Evolutionary conservation across 352 stramenopile genomes (phyloP).

Genomic region (Poterioochromonas sp.): DNA sequence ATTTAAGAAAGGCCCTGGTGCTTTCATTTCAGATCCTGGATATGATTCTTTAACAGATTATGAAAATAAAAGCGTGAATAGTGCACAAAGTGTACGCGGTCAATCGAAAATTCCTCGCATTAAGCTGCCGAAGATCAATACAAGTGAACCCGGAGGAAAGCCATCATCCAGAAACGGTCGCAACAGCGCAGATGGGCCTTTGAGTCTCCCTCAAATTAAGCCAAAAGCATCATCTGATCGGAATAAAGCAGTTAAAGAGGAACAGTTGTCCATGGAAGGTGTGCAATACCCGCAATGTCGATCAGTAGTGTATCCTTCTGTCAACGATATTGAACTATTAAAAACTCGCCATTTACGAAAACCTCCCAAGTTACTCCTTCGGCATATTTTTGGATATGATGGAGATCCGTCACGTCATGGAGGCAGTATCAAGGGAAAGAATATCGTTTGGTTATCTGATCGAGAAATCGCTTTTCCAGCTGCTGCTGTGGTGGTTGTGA

Average conservation of each 20-base stretch:
- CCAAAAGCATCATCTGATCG: neutral
- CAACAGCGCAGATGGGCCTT: neutral
- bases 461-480: slow-evolving; percentile 67
- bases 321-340: neutral
- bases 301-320: slow-evolving; percentile 11
- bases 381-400: slow-evolving; percentile 68
- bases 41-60: neutral
- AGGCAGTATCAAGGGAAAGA: slow-evolving; percentile 57
- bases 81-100: neutral
- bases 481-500: slow-evolving; percentile 65
- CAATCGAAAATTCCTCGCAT: neutral
- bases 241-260: neutral
- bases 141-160: neutral
- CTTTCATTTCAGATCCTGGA: no score
- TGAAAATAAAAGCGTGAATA: neutral
- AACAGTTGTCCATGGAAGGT: slow-evolving; percentile 2
- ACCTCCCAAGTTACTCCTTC: slow-evolving; percentile 48
- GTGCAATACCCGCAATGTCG: slow-evolving; percentile 16
- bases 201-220: neutral
- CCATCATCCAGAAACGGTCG: neutral
- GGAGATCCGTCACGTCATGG: slow-evolving; percentile 46
- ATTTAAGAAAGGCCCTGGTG: no score
- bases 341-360: slow-evolving; percentile 9
- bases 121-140: neutral
- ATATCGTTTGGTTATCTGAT: slow-evolving; percentile 35